phyloP scores from a whole-genome alignment of 2,329 filamentous ascomycete genomes.

The Hypomyces perniciosus region DNA sequence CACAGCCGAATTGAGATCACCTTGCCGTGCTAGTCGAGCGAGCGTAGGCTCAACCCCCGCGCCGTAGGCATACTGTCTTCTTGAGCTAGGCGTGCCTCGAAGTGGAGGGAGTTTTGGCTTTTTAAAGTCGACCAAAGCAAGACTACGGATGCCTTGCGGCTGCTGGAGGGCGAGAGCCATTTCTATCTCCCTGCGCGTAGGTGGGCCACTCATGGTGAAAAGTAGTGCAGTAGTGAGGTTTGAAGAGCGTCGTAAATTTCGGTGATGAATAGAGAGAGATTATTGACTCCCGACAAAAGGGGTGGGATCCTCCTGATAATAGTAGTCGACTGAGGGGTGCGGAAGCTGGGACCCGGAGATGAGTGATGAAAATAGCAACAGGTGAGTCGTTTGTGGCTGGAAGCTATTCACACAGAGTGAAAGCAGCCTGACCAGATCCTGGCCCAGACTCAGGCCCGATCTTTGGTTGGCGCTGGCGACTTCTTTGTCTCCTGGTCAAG shows the following conservation, averaged over 20 bases:
- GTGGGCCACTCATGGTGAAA: neutral
- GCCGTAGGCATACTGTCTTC: constrained; percentile 34
- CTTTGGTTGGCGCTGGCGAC: constrained; percentile 5
- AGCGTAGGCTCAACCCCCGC: constrained; percentile 30
- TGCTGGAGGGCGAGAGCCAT: too few species aligned
- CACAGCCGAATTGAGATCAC: constrained; percentile 4
- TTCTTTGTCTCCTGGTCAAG: constrained; percentile 10
- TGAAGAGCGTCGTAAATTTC: neutral
- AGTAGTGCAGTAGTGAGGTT: neutral
- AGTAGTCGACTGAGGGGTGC: neutral
- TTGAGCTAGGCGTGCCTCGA: constrained; percentile 29
- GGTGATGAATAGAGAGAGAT: neutral
- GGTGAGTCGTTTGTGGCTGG: neutral
- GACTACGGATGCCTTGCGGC: neutral
- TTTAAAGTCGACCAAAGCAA: constrained; percentile 13
- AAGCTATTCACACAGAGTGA: constrained; percentile 1
- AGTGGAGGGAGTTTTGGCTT: constrained; percentile 22
- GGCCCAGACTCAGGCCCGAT: neutral
- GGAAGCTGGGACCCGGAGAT: neutral
- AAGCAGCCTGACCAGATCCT: neutral
- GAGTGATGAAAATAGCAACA: constrained; percentile 6
- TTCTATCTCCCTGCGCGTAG: constrained; percentile 8
- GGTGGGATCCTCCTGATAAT: neutral
- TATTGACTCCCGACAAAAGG: neutral
- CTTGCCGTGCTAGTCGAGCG: constrained; percentile 11